Evolutionary conservation across 805 yeast genomes (phyloP), one percentile per base, ranked within the genome.

Genomic region (Zygoascus ofunaensis): DNA sequence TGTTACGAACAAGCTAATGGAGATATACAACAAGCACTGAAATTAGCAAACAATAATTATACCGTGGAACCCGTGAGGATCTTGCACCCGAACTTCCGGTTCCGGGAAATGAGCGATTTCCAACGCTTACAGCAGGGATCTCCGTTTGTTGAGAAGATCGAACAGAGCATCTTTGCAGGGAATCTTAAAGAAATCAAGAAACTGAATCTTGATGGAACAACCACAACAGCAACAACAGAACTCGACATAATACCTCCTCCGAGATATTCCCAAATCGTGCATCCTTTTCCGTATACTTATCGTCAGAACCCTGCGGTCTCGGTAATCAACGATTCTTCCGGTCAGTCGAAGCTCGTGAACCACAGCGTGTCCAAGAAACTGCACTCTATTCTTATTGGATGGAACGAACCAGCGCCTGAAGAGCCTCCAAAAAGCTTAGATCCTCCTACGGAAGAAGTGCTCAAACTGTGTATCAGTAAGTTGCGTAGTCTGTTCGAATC

Each of bases 21-120:
- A 2, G 59, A 87, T 57, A 64, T 74, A 0, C 72, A 70, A 17
- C 72, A 69, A 40, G 95, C 95, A 0, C 61, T 87, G 8, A 60
- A 62, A 4, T 75, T 82, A 77, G 73, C 90, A 3, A 79, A 74
- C 53, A 53, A 54, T 22, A 28, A 66, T 77, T 18, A 53, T 71
- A 63, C 62, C 20, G 70, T 75, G 2, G 69, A 70, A 37, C 90
- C 95, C 0, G 71, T 75, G 3, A 87, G 81, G 0, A 72, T 86
- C 17, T 69, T 87, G 17, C 77, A 78, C 53, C 73, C 77, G 46
- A 81, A 80, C 15, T 80, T 79, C 56, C 73, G 82, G 50, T 90
- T 90, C 60, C 74, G 95, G 53, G 86, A 84, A 51, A 76, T 87
- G 72, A 80, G 90, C 0, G 97, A 89, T 62, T 90, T 87, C 60